These are phyloP conservation scores for Inga oerstediana DNA, from an alignment of 306 rosid genomes.

Conservation along the genomic window DNA sequence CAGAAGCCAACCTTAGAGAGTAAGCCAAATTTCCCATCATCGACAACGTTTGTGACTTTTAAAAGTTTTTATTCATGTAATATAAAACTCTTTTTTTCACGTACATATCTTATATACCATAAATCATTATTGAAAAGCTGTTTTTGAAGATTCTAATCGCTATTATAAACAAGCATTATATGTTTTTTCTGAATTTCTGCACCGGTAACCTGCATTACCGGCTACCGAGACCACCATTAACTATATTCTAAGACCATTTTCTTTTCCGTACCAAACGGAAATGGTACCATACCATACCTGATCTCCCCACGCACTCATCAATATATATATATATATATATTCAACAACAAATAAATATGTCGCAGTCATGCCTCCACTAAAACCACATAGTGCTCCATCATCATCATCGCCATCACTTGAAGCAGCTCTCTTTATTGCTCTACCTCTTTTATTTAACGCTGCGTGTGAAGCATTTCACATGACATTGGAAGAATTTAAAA, in stretches of 20 bases:
- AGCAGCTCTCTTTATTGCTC: neutral
- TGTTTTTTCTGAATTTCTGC: too few species aligned
- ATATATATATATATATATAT: neutral
- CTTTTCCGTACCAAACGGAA: slow-evolving; percentile 46
- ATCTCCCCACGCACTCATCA: slow-evolving; percentile 15
- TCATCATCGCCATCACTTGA: neutral
- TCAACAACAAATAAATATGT: slow-evolving; percentile 10
- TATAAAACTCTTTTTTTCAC: too few species aligned
- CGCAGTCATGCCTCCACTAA: slow-evolving; percentile 43
- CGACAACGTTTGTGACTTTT: too few species aligned
- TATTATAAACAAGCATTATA: too few species aligned
- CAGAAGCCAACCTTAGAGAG: neutral
- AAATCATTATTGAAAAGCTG: too few species aligned
- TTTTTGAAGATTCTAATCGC: too few species aligned
- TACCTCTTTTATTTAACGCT: slow-evolving; percentile 8
- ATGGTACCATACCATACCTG: slow-evolving; percentile 35
- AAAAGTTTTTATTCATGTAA: too few species aligned
- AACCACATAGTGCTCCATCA: slow-evolving; percentile 26
- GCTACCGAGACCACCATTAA: neutral
- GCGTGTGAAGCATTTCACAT: slow-evolving; percentile 4
- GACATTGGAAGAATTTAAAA: slow-evolving; percentile 23
- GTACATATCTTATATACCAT: too few species aligned
- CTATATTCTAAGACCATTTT: neutral
- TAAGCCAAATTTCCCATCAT: neutral
- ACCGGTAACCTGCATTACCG: too few species aligned